A percentile compares a stretch with the other conserved stretches of the same genome.
Conservation (phyloP, 2,329 filamentous ascomycete genomes). For the Botrytis paeoniae region DNA sequence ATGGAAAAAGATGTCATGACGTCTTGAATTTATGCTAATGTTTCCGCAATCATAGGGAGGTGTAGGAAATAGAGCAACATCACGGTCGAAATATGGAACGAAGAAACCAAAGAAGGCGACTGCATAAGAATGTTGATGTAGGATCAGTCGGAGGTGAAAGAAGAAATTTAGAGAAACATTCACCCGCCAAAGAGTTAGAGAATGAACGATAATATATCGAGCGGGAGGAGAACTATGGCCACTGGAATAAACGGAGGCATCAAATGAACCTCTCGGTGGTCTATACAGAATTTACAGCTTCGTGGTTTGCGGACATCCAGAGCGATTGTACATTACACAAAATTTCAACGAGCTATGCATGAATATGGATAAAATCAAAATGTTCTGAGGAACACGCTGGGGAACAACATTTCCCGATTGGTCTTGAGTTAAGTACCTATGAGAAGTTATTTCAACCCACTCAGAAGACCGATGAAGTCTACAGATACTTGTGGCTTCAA, state of each 20-base stretch:
- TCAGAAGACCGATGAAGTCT: background rate
- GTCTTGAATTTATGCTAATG: constrained; percentile 31
- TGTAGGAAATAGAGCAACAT: constrained; percentile 78
- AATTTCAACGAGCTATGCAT: constrained; percentile 7
- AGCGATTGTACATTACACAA: constrained; percentile 12
- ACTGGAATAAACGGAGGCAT: background rate
- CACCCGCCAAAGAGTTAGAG: background rate
- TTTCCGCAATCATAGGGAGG: constrained; percentile 62
- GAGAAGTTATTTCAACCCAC: background rate
- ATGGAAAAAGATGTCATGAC: background rate
- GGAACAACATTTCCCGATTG: background rate
- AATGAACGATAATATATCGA: background rate
- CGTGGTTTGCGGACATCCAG: background rate
- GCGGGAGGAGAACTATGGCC: background rate
- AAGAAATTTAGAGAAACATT: background rate
- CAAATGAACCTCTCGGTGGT: background rate
- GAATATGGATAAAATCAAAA: constrained; percentile 8
- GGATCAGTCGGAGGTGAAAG: constrained; percentile 11
- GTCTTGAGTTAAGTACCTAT: background rate
- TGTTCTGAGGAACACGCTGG: background rate
- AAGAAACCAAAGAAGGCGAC: constrained; percentile 91
- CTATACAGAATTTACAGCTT: background rate
- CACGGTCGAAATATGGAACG: constrained; percentile 93
- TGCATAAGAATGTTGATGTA: constrained; percentile 9
- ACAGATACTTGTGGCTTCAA: background rate